Conservation (phyloP, 306 rosid genomes). For the Dalbergia cultrata region DNA sequence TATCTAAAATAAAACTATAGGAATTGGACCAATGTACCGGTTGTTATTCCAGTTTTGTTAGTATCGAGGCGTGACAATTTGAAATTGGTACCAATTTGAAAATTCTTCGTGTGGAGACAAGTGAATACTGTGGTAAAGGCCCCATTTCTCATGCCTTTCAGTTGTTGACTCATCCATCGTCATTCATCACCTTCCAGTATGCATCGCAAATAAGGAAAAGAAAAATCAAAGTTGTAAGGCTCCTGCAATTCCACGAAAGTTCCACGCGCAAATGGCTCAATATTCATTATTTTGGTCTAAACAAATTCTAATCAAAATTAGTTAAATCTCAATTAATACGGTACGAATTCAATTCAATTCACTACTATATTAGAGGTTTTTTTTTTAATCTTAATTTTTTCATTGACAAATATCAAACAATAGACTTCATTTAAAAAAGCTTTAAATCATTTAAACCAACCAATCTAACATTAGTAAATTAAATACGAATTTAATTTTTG, state of each 20-base stretch:
- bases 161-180: slow-evolving; percentile 27
- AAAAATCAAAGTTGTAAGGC: slow-evolving; percentile 40
- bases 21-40: slow-evolving; percentile 36
- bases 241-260: slow-evolving; percentile 46
- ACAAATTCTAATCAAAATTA: neutral
- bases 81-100: slow-evolving; percentile 33
- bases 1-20: slow-evolving; percentile 8
- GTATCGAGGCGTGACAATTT: slow-evolving; percentile 9
- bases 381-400: too few relatives aligned
- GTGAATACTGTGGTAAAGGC: neutral
- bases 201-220: neutral
- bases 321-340: too few relatives aligned
- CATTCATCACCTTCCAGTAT: neutral
- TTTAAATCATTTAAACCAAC: too few relatives aligned
- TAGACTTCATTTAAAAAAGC: too few relatives aligned
- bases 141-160: slow-evolving; percentile 4
- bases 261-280: neutral
- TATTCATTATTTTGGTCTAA: neutral
- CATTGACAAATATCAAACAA: too few relatives aligned
- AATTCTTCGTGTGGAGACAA: slow-evolving; percentile 45
- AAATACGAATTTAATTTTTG: too few relatives aligned
- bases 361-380: too few relatives aligned
- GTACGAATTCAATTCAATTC: too few relatives aligned
- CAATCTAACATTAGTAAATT: too few relatives aligned
- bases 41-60: slow-evolving; percentile 19